Conservation (phyloP, 1,284 basidiomycete genomes). For the Pseudozyma thailandica region DNA sequence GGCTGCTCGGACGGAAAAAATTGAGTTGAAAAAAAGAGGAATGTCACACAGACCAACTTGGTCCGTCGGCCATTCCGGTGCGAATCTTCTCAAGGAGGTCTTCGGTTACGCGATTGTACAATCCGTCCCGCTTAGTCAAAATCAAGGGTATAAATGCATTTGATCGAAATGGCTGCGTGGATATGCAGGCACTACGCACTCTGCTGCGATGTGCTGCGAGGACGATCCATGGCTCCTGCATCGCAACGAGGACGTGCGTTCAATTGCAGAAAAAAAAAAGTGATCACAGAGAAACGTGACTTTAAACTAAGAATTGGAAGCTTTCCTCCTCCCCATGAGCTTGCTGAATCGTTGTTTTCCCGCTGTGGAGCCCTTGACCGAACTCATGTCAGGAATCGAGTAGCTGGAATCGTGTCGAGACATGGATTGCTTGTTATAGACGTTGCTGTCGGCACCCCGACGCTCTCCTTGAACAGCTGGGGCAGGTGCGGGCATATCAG, state of each 20-base stretch:
- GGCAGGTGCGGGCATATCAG: slow-evolving; percentile 29
- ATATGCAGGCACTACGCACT: no score
- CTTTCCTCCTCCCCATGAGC: slow-evolving; percentile 41
- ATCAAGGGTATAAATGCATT: not conserved
- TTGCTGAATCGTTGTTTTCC: slow-evolving; percentile 35
- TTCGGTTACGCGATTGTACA: no score
- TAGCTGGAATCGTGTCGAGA: slow-evolving; percentile 23
- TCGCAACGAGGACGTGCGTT: no score
- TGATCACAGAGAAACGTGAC: not conserved
- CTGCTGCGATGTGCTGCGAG: no score
- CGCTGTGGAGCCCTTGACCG: slow-evolving; percentile 14
- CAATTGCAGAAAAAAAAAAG: not conserved
- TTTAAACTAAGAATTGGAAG: slow-evolving; percentile 18
- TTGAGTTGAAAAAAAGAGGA: not conserved
- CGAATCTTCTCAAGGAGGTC: not conserved
- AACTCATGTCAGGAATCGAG: slow-evolving; percentile 19
- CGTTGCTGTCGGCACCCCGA: not conserved
- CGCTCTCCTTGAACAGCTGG: slow-evolving; percentile 4
- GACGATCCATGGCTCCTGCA: no score
- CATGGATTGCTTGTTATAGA: slow-evolving; percentile 17
- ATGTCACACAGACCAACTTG: not conserved
- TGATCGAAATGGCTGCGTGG: no score
- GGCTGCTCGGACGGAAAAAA: no score
- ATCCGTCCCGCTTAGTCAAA: no score
- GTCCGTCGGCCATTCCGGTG: not conserved